These are phyloP conservation scores for Clarireedia hainanense DNA, from an alignment of 2,329 filamentous ascomycete species.

Conservation along the genomic window DNA sequence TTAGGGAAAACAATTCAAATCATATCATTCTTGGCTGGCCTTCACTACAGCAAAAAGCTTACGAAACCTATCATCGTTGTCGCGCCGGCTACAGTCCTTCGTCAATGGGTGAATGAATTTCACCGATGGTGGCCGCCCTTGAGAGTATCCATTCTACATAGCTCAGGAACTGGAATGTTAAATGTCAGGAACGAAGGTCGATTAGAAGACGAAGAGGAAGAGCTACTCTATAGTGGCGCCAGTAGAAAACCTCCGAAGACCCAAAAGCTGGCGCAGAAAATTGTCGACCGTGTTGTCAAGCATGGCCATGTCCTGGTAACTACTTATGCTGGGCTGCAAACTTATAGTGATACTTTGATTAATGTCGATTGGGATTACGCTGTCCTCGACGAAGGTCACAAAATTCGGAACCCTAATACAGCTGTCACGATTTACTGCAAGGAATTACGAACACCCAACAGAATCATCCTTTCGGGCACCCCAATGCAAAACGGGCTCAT, in stretches of 20 bases:
- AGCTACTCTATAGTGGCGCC: slow-evolving; percentile 32
- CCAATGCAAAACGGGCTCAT: slow-evolving; percentile 96
- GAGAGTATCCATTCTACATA: slow-evolving; percentile 88
- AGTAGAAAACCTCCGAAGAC: slow-evolving; percentile 42
- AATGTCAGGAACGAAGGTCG: slow-evolving; percentile 61
- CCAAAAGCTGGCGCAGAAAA: slow-evolving; percentile 64
- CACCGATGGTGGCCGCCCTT: slow-evolving; percentile 99
- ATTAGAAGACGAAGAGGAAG: slow-evolving; percentile 46
- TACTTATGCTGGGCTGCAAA: slow-evolving; percentile 92
- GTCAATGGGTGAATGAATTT: slow-evolving; percentile 98
- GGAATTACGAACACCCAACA: slow-evolving; percentile 79
- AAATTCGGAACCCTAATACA: slow-evolving; percentile 94
- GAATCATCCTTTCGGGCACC: slow-evolving; percentile 89
- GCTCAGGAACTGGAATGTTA: slow-evolving; percentile 93
- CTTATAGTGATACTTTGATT: slow-evolving; percentile 75
- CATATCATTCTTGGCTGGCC: slow-evolving; percentile 61
- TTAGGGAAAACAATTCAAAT: slow-evolving; percentile 87
- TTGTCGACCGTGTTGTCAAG: slow-evolving; percentile 72
- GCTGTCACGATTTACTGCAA: slow-evolving; percentile 94
- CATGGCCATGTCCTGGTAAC: slow-evolving; percentile 92
- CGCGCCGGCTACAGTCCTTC: slow-evolving; percentile 87
- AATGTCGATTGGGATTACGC: slow-evolving; percentile 87
- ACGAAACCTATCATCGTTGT: slow-evolving; percentile 83
- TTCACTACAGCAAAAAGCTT: slow-evolving; percentile 86
- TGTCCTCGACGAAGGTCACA: slow-evolving; percentile 93